Percentiles rank a stretch among this genome's conserved stretches.
These are phyloP conservation scores for Fusarium verticillioides DNA, from an alignment of 2,329 filamentous ascomycete species.

Conservation along the genomic window DNA sequence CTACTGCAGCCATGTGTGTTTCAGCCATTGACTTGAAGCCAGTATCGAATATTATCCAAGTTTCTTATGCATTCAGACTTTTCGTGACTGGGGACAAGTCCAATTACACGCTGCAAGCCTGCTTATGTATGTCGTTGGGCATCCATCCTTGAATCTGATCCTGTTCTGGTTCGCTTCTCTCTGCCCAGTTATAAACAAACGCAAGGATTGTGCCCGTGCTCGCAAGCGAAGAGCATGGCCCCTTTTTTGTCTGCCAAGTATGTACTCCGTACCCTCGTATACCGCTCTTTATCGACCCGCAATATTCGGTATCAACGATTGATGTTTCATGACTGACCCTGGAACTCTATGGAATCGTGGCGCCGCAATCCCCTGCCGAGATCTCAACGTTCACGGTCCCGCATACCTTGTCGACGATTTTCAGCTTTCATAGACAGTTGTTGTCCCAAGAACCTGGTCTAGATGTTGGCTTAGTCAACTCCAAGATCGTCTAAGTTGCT, in stretches of 20 bases:
- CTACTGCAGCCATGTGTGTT: constrained; percentile 10
- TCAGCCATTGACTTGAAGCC: constrained; percentile 9
- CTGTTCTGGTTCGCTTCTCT: constrained; percentile 7
- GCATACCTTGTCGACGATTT: constrained; percentile 18
- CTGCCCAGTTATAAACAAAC: constrained; percentile 4
- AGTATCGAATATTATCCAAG: constrained; percentile 9
- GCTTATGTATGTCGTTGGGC: constrained; percentile 16
- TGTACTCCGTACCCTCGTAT: not conserved
- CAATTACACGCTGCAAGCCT: not conserved
- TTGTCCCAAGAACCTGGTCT: constrained; percentile 15
- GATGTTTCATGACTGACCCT: constrained; percentile 9
- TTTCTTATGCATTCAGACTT: constrained; percentile 16
- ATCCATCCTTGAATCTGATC: constrained; percentile 11
- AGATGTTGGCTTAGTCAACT: constrained; percentile 16
- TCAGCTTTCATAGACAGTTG: constrained; percentile 25
- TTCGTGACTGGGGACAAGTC: not conserved
- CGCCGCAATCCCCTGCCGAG: constrained; percentile 20
- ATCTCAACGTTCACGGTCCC: constrained; percentile 20
- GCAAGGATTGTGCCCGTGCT: constrained; percentile 12
- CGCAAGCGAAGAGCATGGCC: constrained; percentile 4
- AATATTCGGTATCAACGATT: constrained; percentile 6
- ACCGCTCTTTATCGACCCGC: constrained; percentile 33
- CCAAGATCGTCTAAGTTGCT: not conserved
- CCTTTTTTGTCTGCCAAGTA: not conserved
- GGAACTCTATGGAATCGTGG: constrained; percentile 30